A percentile compares a stretch with the other conserved stretches of the same genome.
Conservation (phyloP, 352 stramenopile genomes). For the Phytopythium sindhum region DNA sequence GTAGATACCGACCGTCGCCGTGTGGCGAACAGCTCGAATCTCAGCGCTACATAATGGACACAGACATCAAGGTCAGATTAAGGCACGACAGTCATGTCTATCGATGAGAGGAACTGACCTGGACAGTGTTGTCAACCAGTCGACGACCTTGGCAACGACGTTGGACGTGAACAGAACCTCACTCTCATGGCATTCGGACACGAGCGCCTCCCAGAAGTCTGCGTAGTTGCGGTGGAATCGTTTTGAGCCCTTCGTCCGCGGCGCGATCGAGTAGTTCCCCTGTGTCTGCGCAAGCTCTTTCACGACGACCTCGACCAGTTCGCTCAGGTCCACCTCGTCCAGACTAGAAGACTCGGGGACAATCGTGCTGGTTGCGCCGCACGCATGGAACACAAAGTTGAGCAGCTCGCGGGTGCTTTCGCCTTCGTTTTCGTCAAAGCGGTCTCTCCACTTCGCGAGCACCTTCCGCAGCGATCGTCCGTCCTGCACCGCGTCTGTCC, state of each 20-base stretch:
- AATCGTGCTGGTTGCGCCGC: conserved; percentile 46
- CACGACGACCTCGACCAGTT: conserved; percentile 62
- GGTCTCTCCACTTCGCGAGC: conserved; percentile 62
- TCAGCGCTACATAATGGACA: conserved; percentile 47
- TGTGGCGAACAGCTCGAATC: conserved; percentile 80
- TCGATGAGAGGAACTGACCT: conserved; percentile 27
- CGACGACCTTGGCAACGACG: conserved; percentile 58
- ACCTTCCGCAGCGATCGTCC: conserved; percentile 49
- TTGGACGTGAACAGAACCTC: conserved; percentile 76
- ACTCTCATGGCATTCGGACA: conserved; percentile 77
- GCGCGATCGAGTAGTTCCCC: conserved; percentile 66
- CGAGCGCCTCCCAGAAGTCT: conserved; percentile 75
- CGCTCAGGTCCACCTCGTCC: conserved; percentile 68
- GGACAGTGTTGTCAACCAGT: conserved; percentile 81
- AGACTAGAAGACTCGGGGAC: conserved; percentile 50
- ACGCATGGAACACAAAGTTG: conserved; percentile 77
- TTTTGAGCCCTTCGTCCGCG: conserved; percentile 49
- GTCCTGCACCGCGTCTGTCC: conserved; percentile 50
- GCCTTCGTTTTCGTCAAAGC: conserved; percentile 59
- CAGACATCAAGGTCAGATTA: conserved; percentile 8
- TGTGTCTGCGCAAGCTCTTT: conserved; percentile 58
- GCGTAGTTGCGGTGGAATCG: conserved; percentile 67
- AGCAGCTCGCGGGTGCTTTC: conserved; percentile 63
- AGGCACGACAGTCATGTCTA: neutral
- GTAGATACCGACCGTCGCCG: conserved; percentile 64